phyloP scores from a whole-genome alignment of 768 basidiomycete genomes.

The Kwoniella botswanensis region DNA sequence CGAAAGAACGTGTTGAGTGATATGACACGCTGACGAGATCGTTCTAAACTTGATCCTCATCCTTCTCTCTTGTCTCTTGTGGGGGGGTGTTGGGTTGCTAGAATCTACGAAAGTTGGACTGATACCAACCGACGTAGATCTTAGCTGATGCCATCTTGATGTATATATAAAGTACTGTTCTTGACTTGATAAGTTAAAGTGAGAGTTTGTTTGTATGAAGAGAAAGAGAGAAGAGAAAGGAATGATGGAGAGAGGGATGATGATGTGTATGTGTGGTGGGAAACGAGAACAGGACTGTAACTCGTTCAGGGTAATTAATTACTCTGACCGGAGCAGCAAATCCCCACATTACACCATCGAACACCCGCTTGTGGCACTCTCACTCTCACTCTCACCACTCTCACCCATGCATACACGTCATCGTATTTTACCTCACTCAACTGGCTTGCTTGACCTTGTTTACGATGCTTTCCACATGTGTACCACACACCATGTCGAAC shows the following conservation, averaged over 20 bases:
- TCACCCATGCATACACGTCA: too few relatives aligned
- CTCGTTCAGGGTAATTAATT: neutral
- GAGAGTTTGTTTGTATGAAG: constrained; percentile 3
- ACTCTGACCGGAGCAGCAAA: too few relatives aligned
- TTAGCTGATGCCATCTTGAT: constrained; percentile 47
- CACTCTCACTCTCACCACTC: too few relatives aligned
- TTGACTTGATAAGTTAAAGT: constrained; percentile 9
- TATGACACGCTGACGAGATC: constrained; percentile 5
- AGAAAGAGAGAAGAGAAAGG: constrained; percentile 15
- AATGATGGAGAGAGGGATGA: constrained; percentile 6
- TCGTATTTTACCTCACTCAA: too few relatives aligned
- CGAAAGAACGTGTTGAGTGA: constrained; percentile 3
- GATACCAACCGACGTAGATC: constrained; percentile 57
- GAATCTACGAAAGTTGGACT: neutral
- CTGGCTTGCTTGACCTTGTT: too few relatives aligned
- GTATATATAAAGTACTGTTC: neutral
- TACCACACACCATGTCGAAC: constrained; percentile 8
- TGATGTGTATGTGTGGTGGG: constrained; percentile 5
- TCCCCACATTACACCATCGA: too few relatives aligned
- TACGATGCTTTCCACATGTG: too few relatives aligned
- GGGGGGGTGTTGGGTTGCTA: neutral
- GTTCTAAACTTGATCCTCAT: neutral
- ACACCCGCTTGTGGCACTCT: too few relatives aligned
- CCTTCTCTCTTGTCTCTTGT: constrained; percentile 1
- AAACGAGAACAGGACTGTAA: neutral